Evolutionary conservation across 78 protist genomes (phyloP), one percentile per base, ranked within the genome.

Genomic region (Dictyostelium brefeldianum): DNA sequence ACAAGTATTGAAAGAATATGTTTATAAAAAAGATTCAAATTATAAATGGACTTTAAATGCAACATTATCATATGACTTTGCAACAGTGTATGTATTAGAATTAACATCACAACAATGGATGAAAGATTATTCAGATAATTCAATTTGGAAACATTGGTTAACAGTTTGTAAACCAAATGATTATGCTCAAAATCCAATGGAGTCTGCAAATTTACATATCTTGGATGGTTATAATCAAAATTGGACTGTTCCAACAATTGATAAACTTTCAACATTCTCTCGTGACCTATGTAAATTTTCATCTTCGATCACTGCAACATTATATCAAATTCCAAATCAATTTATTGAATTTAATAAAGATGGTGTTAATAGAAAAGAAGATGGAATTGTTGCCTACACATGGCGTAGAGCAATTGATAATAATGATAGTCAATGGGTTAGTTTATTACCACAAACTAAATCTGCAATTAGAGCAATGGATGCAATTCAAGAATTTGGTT

Each of bases 311-410:
- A 20, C 50, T 0, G 27, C 85, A 3, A 17, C 25, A 1, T 14
- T 89, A 0, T 17, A n/a, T 29, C 83, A 78, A 25, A 31, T 48
- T 1, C 94, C 94, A 70, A 89, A 89, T 25, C 94, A 89, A 73
- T 27, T 22, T 17, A 12, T 89, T 17, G 50, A 22, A 2, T 78
- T 89, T 22, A 64, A 78, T 1, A 80, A 89, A 46, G 77, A 87
- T 36, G 78, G 81, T 36, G 17, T 22, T 7, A 10, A 22, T 15
- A 20, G 70, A 29, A n/a, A 41, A n/a, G 89, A 81, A 20, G 94
- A 89, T 47, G 83, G 31, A 17, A 89, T 89, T 0, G 36, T 89
- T 7, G 94, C 85, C 8, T 78, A 56, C 15, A 27, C 94, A 1
- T 89, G 94, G 94, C 17, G 62, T 15, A 53, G 78, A 46, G 78